phyloP scores from a whole-genome alignment of 257 asterid genomes.

The Nemophila menziesii region DNA sequence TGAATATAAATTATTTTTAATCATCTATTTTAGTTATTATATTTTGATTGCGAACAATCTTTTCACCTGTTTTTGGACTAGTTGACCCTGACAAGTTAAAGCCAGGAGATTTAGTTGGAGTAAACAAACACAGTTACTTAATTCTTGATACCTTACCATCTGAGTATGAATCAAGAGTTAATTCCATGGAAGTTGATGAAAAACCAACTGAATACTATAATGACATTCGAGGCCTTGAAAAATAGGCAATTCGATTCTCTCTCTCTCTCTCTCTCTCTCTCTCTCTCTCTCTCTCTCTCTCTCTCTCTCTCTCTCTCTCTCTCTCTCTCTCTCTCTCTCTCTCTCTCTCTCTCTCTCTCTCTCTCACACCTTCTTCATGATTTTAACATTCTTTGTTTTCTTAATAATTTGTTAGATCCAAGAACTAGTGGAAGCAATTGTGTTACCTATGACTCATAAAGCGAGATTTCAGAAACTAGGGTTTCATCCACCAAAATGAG shows the following conservation, averaged over 20 bases:
- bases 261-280: too few relatives aligned
- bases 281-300: too few relatives aligned
- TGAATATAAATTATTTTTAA: too few relatives aligned
- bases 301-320: too few relatives aligned
- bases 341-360: too few relatives aligned
- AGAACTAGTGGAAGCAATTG: slow-evolving; percentile 82
- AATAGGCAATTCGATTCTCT: too few relatives aligned
- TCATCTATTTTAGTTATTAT: neutral
- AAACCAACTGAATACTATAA: slow-evolving; percentile 96
- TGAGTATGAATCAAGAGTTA: slow-evolving; percentile 90
- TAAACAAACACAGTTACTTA: slow-evolving; percentile 86
- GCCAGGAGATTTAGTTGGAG: slow-evolving; percentile 98
- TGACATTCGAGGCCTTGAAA: slow-evolving; percentile 92
- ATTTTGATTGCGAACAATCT: slow-evolving; percentile 53
- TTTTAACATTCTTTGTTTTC: neutral
- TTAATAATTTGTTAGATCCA: slow-evolving; percentile 46
- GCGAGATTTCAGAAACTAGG: slow-evolving; percentile 77
- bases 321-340: too few relatives aligned
- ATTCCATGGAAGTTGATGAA: slow-evolving; percentile 98
- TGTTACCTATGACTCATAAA: slow-evolving; percentile 78
- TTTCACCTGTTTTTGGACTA: slow-evolving; percentile 86
- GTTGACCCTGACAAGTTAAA: slow-evolving; percentile 89
- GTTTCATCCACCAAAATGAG: slow-evolving; percentile 76
- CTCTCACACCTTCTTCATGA: too few relatives aligned
- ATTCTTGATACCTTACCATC: slow-evolving; percentile 90